Percentiles rank a stretch among this genome's conserved stretches.
phyloP scores from a whole-genome alignment of 768 basidiomycete species.

The Mycena galopus region DNA sequence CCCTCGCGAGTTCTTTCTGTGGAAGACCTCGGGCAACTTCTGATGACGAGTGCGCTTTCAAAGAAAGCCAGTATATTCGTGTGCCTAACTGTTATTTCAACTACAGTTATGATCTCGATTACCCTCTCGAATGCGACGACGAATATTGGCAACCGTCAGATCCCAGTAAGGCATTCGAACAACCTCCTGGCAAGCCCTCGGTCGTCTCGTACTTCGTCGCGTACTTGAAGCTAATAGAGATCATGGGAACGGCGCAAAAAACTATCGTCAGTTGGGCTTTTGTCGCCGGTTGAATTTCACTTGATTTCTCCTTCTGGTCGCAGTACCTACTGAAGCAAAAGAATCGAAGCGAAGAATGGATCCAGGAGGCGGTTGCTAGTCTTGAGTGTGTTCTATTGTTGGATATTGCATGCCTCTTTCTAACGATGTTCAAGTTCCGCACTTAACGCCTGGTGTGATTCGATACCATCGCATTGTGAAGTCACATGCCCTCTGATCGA shows the following conservation, averaged over 20 bases:
- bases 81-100: not conserved
- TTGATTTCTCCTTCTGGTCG: not conserved
- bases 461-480: constrained; percentile 68
- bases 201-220: constrained; percentile 63
- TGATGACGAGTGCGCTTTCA: constrained; percentile 61
- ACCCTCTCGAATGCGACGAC: constrained; percentile 70
- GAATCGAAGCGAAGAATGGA: constrained; percentile 55
- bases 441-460: constrained; percentile 75
- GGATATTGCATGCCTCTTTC: too few relatives aligned
- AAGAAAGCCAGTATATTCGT: not conserved
- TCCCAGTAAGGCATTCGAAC: constrained; percentile 65
- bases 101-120: constrained; percentile 72
- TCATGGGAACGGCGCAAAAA: constrained; percentile 70
- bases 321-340: constrained; percentile 69
- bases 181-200: constrained; percentile 72
- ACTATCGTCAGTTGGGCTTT: constrained; percentile 64
- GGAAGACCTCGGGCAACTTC: constrained; percentile 72
- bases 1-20: constrained; percentile 50
- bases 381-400: constrained; percentile 47
- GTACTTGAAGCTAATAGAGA: constrained; percentile 68
- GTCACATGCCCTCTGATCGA: not conserved
- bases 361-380: constrained; percentile 64
- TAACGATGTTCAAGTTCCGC: constrained; percentile 49
- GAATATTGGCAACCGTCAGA: constrained; percentile 62
- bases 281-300: constrained; percentile 25